A percentile compares a stretch with the other conserved stretches of the same genome.
Evolutionary conservation across 495 filamentous ascomycete species (phyloP).

Genomic region (Penicillium psychrofluorescens): DNA sequence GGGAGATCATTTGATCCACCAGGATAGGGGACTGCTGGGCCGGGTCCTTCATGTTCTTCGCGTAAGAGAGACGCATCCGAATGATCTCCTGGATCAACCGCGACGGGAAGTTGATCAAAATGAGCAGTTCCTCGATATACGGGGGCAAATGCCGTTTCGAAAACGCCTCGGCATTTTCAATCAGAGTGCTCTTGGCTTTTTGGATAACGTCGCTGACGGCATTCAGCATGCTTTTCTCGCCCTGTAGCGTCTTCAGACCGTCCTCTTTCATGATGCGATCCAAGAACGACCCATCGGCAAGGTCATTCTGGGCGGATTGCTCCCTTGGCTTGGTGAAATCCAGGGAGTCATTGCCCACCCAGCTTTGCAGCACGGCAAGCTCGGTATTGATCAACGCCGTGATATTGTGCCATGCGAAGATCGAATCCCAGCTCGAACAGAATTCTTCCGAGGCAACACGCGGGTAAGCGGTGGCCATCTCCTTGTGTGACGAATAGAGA

Average conservation of each 20-base stretch:
- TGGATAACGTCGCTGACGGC: constrained; percentile 74
- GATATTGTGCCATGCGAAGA: constrained; percentile 95
- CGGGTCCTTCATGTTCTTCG: constrained; percentile 87
- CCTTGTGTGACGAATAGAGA: constrained; percentile 71
- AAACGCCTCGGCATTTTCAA: constrained; percentile 78
- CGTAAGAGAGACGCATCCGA: constrained; percentile 83
- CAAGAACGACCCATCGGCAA: constrained; percentile 86
- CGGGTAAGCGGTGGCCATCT: constrained; percentile 65
- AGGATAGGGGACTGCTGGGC: constrained; percentile 81
- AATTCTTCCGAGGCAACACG: constrained; percentile 67
- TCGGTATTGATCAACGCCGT: constrained; percentile 97
- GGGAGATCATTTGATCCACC: constrained; percentile 92
- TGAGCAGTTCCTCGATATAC: constrained; percentile 93
- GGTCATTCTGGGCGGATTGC: constrained; percentile 46
- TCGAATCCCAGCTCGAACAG: constrained; percentile 70
- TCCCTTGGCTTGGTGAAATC: constrained; percentile 67
- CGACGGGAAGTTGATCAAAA: constrained; percentile 93
- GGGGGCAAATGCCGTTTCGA: constrained; percentile 87
- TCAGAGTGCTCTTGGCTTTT: constrained; percentile 89
- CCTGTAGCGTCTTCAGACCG: constrained; percentile 83
- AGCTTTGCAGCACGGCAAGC: constrained; percentile 79
- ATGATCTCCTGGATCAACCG: constrained; percentile 96
- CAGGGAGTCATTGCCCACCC: constrained; percentile 93
- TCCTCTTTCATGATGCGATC: constrained; percentile 99
- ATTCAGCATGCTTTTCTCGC: constrained; percentile 72